Base-by-base conservation (phyloP, 2,329 filamentous ascomycete genomes). In the Zarea fungicola region DNA sequence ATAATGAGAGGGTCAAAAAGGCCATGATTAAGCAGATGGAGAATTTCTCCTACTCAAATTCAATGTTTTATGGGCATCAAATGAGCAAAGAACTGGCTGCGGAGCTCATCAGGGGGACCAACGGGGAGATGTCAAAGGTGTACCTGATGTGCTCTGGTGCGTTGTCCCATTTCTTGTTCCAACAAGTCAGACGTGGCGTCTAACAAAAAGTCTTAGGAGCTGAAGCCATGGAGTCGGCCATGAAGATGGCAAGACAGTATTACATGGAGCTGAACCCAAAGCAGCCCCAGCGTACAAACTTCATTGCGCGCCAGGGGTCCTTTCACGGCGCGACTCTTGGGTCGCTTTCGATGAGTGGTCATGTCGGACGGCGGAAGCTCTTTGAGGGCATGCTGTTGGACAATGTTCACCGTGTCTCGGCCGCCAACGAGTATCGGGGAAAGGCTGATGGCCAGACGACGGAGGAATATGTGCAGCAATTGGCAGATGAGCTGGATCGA, bases 241-340 rank as follows among this genome's bases (percentile, higher is more conserved):
- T 76, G 52, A 76, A 77, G 52, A 58, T 75, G 34, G 69, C 71
- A 0, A 55, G 68, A 8, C 73, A 77, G 53, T 76, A 73, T 44
- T 73, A 62, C 42, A 54, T 67, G 9, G 72, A 75, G 44, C 50
- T 58, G 2, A 53, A 60, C 2, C 64, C 67, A 0, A 66, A 78
- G 1, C 74, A 87, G 55, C 71, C 75, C 2, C 63, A 73, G 34
- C 74, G 85, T n/a, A 73, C 66, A 1, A 71, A 75, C 10, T 88
- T 89, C 63, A 87, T 91, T 56, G 75, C 83, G 4, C 76, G 86
- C 13, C 65, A 76, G 29, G 74, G 81, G 35, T 87, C 83, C 5
- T 91, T 87, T 56, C 87, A 91, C 54, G 87, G 86, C 9, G 82
- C 75, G 5, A 90, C 85, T 0, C 66, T 89, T 0, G 85, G 84